Base-by-base conservation (phyloP, 2,329 filamentous ascomycete genomes). In the Fusarium metavorans region DNA sequence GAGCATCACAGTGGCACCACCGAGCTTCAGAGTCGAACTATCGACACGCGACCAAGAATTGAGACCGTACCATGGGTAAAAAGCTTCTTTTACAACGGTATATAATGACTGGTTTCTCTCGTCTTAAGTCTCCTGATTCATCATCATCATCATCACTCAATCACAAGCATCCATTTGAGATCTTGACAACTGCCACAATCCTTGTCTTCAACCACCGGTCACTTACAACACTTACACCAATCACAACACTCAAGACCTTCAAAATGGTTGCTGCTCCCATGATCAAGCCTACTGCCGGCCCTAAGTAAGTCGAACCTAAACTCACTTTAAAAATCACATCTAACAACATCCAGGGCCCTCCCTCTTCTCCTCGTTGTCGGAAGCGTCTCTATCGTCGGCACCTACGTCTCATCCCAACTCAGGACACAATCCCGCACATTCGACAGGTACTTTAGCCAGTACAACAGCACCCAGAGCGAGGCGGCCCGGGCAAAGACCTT, bases 391-490 rank as follows among this genome's bases (percentile, higher is more conserved):
- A 41, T 69, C 27, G 68, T 78, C 4, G 68, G 57, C 23, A 70
- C 68, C 58, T 77, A 68, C 50, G 57, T 78, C 58, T 67, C 57
- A 13, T 66, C 67, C 10, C 75, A 78, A 54, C 75, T 78, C 66
- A 62, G 41, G 20, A 67, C 43, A 23, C 66, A 72, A 30, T 78
- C 77, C 5, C 64, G 70, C 50, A 76, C 66, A 6, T 78, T 78
- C 45, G 77, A 78, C 34, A 72, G 77, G 50, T 77, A 70, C 41
- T 78, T 78, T 52, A 70, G 67, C 25, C 68, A 77, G 23, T 78
- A 78, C 60, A 78, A 78, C 77, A 78, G 50, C 32, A 54, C 54
- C 11, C 61, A 72, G 37, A 78, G 77, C 60, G 77, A 78, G 20
- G 63, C 66, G 16, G 68, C 52, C 56, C 64, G 77, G 35, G 71